Conservation (phyloP, 495 filamentous ascomycete genomes). For the Wilcoxina mikolae region DNA sequence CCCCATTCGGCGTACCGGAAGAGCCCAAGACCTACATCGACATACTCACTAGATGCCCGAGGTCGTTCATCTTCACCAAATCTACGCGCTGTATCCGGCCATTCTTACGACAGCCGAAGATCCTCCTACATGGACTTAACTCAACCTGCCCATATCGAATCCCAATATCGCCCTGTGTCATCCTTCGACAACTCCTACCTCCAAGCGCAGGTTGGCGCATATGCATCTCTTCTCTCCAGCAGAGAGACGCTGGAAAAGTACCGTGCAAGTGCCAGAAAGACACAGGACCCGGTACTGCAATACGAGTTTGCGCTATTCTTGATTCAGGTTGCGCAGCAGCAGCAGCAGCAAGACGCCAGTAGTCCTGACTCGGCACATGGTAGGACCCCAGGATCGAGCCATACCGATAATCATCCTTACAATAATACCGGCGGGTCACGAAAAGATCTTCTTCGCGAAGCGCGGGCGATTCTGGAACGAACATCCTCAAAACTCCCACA, state of each 20-base stretch:
- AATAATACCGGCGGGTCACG: constrained; percentile 34
- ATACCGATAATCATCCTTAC: constrained; percentile 16
- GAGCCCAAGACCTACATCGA: constrained; percentile 20
- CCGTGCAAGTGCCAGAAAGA: constrained; percentile 88
- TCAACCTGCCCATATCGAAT: constrained; percentile 78
- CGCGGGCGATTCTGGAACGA: constrained; percentile 71
- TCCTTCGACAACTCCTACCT: constrained; percentile 65
- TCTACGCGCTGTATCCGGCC: constrained; percentile 31
- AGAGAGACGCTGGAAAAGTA: constrained; percentile 96
- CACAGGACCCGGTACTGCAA: constrained; percentile 69
- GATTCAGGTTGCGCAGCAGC: constrained; percentile 66
- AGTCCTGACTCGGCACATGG: constrained; percentile 31
- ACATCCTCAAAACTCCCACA: constrained; percentile 78
- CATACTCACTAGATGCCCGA: constrained; percentile 18
- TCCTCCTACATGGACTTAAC: constrained; percentile 75
- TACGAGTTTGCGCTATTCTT: constrained; percentile 95
- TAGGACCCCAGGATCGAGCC: constrained; percentile 30
- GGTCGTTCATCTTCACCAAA: constrained; percentile 18
- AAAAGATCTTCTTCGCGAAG: constrained; percentile 66
- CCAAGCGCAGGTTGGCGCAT: constrained; percentile 61
- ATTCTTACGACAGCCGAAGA: constrained; percentile 62
- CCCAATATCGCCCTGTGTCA: constrained; percentile 55
- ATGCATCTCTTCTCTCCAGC: constrained; percentile 76
- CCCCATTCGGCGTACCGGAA: constrained; percentile 8
- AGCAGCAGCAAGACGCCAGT: constrained; percentile 33